Conservation (phyloP, 2,329 filamentous ascomycete species). For the Fusarium sp. region DNA sequence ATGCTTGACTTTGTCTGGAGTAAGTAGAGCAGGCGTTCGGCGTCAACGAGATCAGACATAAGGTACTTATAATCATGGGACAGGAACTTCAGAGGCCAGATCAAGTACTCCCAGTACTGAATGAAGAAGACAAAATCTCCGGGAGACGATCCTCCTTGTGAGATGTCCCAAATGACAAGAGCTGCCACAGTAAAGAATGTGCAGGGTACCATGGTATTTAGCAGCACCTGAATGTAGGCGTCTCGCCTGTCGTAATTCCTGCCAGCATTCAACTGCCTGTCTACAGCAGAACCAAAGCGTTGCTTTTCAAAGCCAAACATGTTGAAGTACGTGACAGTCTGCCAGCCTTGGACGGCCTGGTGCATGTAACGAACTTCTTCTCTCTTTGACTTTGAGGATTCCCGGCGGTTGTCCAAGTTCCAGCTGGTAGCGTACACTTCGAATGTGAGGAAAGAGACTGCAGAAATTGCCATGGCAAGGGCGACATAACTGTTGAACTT, state of each 20-base stretch:
- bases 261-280: slow-evolving; percentile 44
- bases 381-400: slow-evolving; percentile 58
- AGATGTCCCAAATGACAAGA: slow-evolving; percentile 45
- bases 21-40: slow-evolving; percentile 72
- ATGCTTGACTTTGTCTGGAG: slow-evolving; percentile 72
- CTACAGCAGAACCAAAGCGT: slow-evolving; percentile 49
- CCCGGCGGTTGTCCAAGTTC: slow-evolving; percentile 57
- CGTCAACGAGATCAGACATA: slow-evolving; percentile 70
- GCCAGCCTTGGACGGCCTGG: slow-evolving; percentile 72
- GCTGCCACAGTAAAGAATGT: slow-evolving; percentile 53
- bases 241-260: slow-evolving; percentile 42
- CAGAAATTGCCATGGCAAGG: slow-evolving; percentile 54
- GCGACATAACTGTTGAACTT: slow-evolving; percentile 74
- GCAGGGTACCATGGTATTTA: slow-evolving; percentile 62
- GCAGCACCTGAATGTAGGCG: slow-evolving; percentile 39
- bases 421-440: slow-evolving; percentile 55
- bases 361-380: slow-evolving; percentile 68
- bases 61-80: slow-evolving; percentile 48
- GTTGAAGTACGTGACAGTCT: slow-evolving; percentile 66
- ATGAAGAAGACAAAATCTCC: slow-evolving; percentile 72
- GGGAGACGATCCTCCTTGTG: slow-evolving; percentile 30
- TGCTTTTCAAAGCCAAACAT: slow-evolving; percentile 51
- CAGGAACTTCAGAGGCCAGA: slow-evolving; percentile 57
- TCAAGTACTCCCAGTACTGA: slow-evolving; percentile 71
- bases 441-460: slow-evolving; percentile 35